phyloP scores from a whole-genome alignment of 2,329 filamentous ascomycete genomes.

The Aspergillus udagawae region DNA sequence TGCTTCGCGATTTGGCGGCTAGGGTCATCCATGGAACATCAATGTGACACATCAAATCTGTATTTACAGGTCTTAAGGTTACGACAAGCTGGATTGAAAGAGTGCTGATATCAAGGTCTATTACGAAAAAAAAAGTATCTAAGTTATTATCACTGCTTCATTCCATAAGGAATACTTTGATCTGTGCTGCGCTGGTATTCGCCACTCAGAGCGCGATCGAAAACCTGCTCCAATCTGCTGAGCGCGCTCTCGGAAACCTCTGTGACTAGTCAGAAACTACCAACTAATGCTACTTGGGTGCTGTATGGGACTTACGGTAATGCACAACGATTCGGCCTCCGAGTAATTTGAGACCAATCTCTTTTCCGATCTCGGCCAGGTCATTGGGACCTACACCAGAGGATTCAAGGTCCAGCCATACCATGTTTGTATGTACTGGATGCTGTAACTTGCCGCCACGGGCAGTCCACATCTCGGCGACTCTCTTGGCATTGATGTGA shows the following conservation, averaged over 20 bases:
- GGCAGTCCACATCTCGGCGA: slow-evolving; percentile 63
- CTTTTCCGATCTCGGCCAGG: slow-evolving; percentile 52
- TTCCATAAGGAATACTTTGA: slow-evolving; percentile 32
- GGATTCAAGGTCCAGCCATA: slow-evolving; percentile 71
- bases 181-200: slow-evolving; percentile 30
- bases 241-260: slow-evolving; percentile 66
- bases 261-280: slow-evolving; percentile 24
- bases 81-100: neutral
- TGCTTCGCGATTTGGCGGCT: neutral
- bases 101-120: neutral
- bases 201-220: slow-evolving; percentile 40
- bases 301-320: slow-evolving; percentile 48
- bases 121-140: neutral
- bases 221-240: slow-evolving; percentile 52
- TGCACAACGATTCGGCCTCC: slow-evolving; percentile 64
- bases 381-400: slow-evolving; percentile 52
- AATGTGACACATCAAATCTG: neutral
- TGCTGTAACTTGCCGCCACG: slow-evolving; percentile 65
- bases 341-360: slow-evolving; percentile 54
- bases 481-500: slow-evolving; percentile 59
- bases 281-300: neutral
- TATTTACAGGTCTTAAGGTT: neutral
- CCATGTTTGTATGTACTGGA: slow-evolving; percentile 86
- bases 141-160: slow-evolving; percentile 14
- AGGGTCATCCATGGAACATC: neutral